Base-by-base conservation (phyloP, 805 yeast genomes). In the Hanseniaspora thailandica region DNA sequence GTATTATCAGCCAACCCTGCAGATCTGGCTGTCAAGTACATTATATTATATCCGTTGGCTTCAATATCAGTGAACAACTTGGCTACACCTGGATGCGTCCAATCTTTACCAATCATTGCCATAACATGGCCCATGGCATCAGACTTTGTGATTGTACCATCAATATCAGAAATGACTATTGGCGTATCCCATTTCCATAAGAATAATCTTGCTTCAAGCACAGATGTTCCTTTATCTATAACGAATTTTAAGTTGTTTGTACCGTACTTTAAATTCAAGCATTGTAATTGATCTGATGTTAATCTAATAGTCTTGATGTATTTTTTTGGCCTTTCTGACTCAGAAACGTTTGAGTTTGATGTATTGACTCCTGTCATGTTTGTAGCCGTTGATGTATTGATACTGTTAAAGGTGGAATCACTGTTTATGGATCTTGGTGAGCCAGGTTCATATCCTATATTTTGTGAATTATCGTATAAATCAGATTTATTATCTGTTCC, bases 81-180 rank as follows among this genome's bases (percentile, higher is more conserved):
- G 2, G 97, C 96, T 39, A 93, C 98, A 31, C 98, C 98, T 1
- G 81, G 78, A 65, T 93, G 98, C 0, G 98, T 93, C 98, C 98
- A 93, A 70, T 93, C 98, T 60, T 87, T 78, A 4, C 98, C 98
- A 35, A 93, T 72, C 80, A 90, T 81, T 17, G 93, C 88, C 66
- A 93, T 72, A 2, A 93, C 90, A 67, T 93, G 98, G 2, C 98
- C 98, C 61, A 93, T 71, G 0, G 98, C 98, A 70, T 93, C 98
- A 0, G 97, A 88, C 67, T 88, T 89, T 17, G 98, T 93, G 59
- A 93, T 93, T 1, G 98, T 93, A 17, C 98, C 98, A 66, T 93
- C 98, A 55, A 93, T 93, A 69, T 93, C 98, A 8, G 96, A 86
- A 25, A 93, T 90, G 6, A 93, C 98, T 40, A 93, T 84, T 1